Conservation (phyloP, 495 filamentous ascomycete genomes). For the Aspergillus affinis region DNA sequence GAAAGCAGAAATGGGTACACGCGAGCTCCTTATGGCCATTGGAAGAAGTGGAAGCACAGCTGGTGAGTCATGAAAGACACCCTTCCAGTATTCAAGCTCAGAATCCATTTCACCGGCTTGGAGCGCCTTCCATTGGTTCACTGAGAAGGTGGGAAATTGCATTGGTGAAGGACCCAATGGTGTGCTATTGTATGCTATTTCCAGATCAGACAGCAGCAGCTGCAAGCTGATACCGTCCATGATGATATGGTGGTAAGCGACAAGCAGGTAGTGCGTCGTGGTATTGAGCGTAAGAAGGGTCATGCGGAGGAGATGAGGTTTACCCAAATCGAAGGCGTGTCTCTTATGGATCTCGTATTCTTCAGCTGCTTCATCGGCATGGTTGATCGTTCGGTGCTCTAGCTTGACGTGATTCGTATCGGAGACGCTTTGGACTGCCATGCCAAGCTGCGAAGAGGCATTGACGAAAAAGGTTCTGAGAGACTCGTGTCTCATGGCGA, state of each 20-base stretch:
- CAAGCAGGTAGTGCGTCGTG: slow-evolving; percentile 21
- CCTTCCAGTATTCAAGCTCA: slow-evolving; percentile 30
- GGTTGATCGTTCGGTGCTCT: slow-evolving; percentile 10
- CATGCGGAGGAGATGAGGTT: slow-evolving; percentile 18
- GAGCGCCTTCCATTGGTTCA: slow-evolving; percentile 10
- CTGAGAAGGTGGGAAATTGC: slow-evolving; percentile 2
- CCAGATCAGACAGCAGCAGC: slow-evolving; percentile 35
- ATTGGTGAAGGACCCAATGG: slow-evolving; percentile 1
- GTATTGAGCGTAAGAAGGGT: slow-evolving; percentile 18
- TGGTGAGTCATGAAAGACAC: slow-evolving; percentile 18
- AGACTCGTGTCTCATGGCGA: slow-evolving; percentile 37
- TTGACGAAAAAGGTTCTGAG: slow-evolving; percentile 37
- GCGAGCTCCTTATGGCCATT: slow-evolving; percentile 8
- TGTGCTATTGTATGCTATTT: slow-evolving; percentile 28
- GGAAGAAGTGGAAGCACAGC: slow-evolving; percentile 29
- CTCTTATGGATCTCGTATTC: slow-evolving; percentile 20
- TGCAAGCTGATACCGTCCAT: slow-evolving; percentile 42
- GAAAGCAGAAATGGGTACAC: background rate
- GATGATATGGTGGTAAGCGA: slow-evolving; percentile 41
- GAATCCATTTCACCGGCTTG: slow-evolving; percentile 9
- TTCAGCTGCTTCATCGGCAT: slow-evolving; percentile 9
- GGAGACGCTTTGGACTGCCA: slow-evolving; percentile 20
- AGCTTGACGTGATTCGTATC: background rate
- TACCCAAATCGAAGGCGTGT: slow-evolving; percentile 23
- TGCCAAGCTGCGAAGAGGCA: slow-evolving; percentile 6